These are phyloP conservation scores for Conticribra guillardii DNA, from an alignment of 108 stramenopile genomes.

Conservation along the genomic window DNA sequence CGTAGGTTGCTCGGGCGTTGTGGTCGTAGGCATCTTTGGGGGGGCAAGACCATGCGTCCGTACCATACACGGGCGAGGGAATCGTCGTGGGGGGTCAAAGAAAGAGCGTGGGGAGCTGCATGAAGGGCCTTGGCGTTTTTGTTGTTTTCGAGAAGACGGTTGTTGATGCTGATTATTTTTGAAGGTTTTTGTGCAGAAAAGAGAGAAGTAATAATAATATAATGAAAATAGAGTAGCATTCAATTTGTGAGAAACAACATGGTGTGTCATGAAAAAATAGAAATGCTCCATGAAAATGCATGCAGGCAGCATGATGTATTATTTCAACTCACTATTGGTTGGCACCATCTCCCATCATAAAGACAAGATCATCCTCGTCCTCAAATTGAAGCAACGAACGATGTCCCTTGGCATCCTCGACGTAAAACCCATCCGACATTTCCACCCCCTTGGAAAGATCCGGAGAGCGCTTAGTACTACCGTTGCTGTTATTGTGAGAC, in stretches of 20 bases:
- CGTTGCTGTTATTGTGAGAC: too few species aligned
- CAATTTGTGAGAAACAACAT: not conserved
- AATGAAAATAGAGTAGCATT: not conserved
- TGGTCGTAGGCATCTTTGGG: slow-evolving; percentile 61
- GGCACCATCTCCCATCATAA: slow-evolving; percentile 86
- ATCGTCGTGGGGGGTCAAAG: slow-evolving; percentile 18
- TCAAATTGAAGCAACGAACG: slow-evolving; percentile 56
- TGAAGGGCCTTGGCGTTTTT: slow-evolving; percentile 39
- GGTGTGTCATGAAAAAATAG: not conserved
- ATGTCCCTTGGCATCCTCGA: slow-evolving; percentile 40
- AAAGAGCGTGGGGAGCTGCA: slow-evolving; percentile 72
- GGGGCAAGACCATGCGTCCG: slow-evolving; percentile 85
- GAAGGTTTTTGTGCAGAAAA: not conserved
- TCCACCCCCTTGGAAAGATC: not conserved
- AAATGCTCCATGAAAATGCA: too few species aligned
- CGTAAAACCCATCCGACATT: slow-evolving; percentile 37
- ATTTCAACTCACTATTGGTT: slow-evolving; percentile 59
- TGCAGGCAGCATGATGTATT: not conserved
- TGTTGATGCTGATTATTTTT: slow-evolving; percentile 36
- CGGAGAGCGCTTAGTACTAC: too few species aligned
- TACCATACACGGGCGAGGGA: slow-evolving; percentile 73
- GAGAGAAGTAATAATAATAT: not conserved
- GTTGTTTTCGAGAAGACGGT: slow-evolving; percentile 17
- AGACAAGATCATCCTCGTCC: slow-evolving; percentile 61
- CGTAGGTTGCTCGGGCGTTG: slow-evolving; percentile 54